Base-by-base conservation (phyloP, 2,329 filamentous ascomycete species). In the Botrytis deweyae region DNA sequence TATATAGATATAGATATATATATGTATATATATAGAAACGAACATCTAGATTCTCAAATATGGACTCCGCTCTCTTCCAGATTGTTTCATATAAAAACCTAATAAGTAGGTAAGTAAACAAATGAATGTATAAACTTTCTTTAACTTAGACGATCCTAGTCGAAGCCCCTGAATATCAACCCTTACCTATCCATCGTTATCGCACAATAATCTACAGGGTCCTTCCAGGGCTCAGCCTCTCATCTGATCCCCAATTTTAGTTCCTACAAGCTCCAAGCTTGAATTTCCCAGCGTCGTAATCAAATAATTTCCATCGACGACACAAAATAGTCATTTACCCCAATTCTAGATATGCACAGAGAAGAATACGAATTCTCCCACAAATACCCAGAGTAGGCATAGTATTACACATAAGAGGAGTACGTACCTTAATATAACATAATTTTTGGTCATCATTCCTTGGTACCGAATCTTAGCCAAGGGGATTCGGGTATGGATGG, bases 151-250 rank as follows among this genome's bases (percentile, higher is more conserved):
- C 40, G 25, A 44, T 29, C 46, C 65, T 46, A 38, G 65, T 40
- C 29, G 8, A 63, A n/a, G 16, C 58, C 69, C 69, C 52, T 64
- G 38, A 64, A 70, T 46, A 64, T n/a, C 40, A 55, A 55, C 14
- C 58, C 42, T 71, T 71, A 63, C 63, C 33, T 71, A 63, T 70
- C 33, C 36, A 58, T 38, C 58, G 66, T 42, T 68, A 68, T 68
- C 66, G 46, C n/a, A 7, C 33, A n/a, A 58, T 22, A 58, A 18
- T 22, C 7, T 7, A n/a, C 55, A 62, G 68, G 68, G 49, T 36
- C 40, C 14, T 62, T n/a, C 52, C 40, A 46, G 22, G 40, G 14
- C 33, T 18, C 36, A 6, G 4, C 22, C 22, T 22, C 14, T 38
- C 33, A 38, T 36, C 22, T 40, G 14, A 52, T 66, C 44, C 33